Evolutionary conservation across 2,329 filamentous ascomycete genomes (phyloP).

Genomic region (Sarocladiaceae sp.): DNA sequence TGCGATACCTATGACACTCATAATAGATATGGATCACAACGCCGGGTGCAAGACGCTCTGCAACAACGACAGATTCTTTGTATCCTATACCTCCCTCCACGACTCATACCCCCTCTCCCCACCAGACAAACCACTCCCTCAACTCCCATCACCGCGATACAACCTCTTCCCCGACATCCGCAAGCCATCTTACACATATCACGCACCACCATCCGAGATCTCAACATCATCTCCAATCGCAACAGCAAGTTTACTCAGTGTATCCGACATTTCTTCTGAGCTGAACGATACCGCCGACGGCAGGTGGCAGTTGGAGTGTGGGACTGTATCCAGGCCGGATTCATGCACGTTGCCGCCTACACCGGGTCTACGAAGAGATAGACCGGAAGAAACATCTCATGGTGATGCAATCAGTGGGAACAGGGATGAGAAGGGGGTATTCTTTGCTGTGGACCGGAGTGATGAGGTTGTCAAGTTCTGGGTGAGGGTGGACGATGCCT

Average conservation of each 20-base stretch:
- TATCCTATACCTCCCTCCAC: background rate
- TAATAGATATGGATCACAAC: background rate
- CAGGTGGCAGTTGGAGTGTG: background rate
- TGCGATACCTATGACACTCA: background rate
- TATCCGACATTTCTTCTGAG: background rate
- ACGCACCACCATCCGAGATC: background rate
- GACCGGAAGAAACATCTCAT: no score
- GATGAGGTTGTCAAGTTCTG: constrained; percentile 1
- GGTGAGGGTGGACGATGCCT: constrained; percentile 1
- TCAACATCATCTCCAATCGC: background rate
- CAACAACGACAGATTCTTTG: background rate
- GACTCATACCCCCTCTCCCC: background rate
- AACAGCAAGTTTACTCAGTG: background rate
- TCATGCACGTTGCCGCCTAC: constrained; percentile 3
- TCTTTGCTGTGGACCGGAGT: background rate
- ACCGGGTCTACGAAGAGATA: background rate
- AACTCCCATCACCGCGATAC: background rate
- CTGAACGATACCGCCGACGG: no score
- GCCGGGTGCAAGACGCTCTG: background rate
- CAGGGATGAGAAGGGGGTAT: background rate
- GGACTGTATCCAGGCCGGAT: constrained; percentile 6
- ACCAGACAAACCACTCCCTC: constrained; percentile 3
- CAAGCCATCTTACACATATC: background rate
- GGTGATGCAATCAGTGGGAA: no score
- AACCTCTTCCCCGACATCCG: background rate